Conservation (phyloP, 805 yeast species). For the Pichia nanzhaoensis region DNA sequence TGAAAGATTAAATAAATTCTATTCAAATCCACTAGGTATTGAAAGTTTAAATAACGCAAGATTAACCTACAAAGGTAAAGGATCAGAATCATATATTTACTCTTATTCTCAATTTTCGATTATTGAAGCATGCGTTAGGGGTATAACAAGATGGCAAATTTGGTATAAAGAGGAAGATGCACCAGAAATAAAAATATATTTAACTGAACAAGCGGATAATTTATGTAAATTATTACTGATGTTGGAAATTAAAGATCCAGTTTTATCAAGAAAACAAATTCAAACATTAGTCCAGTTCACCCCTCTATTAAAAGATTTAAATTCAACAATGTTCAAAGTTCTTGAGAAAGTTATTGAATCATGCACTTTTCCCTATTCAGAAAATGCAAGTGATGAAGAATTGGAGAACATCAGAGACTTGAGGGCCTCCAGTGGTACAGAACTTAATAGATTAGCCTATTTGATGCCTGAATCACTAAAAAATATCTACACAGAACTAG, state of each 20-base stretch:
- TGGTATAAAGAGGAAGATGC: slow-evolving; percentile 68
- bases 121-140: slow-evolving; percentile 85
- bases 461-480: slow-evolving; percentile 89
- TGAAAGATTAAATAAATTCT: slow-evolving; percentile 61
- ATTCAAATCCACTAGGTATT: slow-evolving; percentile 62
- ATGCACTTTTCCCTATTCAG: slow-evolving; percentile 76
- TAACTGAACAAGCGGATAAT: slow-evolving; percentile 52
- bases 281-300: slow-evolving; percentile 93
- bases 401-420: slow-evolving; percentile 79
- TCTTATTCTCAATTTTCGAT: slow-evolving; percentile 80
- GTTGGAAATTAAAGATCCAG: slow-evolving; percentile 72
- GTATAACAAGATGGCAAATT: slow-evolving; percentile 90
- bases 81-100: slow-evolving; percentile 59
- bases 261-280: slow-evolving; percentile 73
- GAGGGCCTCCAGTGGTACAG: slow-evolving; percentile 90
- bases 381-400: slow-evolving; percentile 49
- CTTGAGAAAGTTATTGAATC: slow-evolving; percentile 80
- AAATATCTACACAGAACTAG: slow-evolving; percentile 74
- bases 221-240: slow-evolving; percentile 70
- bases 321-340: slow-evolving; percentile 69
- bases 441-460: slow-evolving; percentile 86
- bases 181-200: slow-evolving; percentile 44
- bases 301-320: slow-evolving; percentile 75
- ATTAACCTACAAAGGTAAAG: slow-evolving; percentile 49
- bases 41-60: slow-evolving; percentile 50